These are phyloP conservation scores for Penicillium goetzii DNA, from an alignment of 495 filamentous ascomycete species.

Conservation along the genomic window DNA sequence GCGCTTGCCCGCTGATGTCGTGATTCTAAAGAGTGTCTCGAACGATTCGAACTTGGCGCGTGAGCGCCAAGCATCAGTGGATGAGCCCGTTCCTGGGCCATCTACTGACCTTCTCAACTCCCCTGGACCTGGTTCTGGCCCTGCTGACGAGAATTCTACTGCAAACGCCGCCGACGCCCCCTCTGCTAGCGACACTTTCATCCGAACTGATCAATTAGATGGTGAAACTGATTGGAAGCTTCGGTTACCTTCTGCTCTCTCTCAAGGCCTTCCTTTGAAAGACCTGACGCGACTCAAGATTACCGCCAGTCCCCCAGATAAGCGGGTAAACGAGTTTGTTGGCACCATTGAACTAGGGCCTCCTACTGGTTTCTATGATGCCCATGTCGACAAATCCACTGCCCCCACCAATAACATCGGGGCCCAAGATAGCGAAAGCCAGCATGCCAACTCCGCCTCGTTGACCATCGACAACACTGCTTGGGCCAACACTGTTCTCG, in stretches of 20 bases:
- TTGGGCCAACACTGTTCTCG: conserved; percentile 97
- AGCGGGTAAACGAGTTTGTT: conserved; percentile 89
- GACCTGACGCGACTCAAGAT: conserved; percentile 76
- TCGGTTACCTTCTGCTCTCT: conserved; percentile 79
- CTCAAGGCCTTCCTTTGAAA: conserved; percentile 68
- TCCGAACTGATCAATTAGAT: conserved; percentile 95
- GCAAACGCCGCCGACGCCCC: conserved; percentile 20
- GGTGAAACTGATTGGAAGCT: conserved; percentile 99
- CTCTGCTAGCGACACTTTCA: conserved; percentile 83
- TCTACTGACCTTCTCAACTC: conserved; percentile 26
- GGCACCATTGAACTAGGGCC: conserved; percentile 74
- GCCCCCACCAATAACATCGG: conserved; percentile 20
- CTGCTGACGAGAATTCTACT: conserved; percentile 12
- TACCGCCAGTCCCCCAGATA: conserved; percentile 84
- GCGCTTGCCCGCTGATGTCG: conserved; percentile 89
- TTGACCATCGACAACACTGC: conserved; percentile 96
- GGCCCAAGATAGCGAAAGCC: conserved; percentile 30
- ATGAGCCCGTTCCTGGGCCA: conserved; percentile 11
- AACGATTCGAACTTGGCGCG: conserved; percentile 55
- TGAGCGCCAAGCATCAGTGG: conserved; percentile 27
- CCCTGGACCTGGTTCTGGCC: conserved; percentile 27
- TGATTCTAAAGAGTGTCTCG: conserved; percentile 83
- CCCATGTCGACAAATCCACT: conserved; percentile 48
- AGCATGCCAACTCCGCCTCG: conserved; percentile 59
- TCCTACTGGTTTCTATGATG: conserved; percentile 44